phyloP scores from a whole-genome alignment of 306 rosid genomes.

The Medicago ruthenica region DNA sequence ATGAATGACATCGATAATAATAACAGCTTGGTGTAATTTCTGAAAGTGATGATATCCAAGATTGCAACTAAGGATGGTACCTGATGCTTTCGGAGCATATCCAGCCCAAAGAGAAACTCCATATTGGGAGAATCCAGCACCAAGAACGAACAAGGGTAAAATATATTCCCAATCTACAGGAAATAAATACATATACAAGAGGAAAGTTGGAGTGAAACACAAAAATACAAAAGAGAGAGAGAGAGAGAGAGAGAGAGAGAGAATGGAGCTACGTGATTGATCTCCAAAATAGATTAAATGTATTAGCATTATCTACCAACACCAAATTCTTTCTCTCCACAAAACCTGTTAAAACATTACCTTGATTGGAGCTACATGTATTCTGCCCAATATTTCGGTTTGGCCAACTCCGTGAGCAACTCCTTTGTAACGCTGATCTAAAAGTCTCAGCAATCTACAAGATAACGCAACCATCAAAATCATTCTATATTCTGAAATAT shows the following conservation, averaged over 20 bases:
- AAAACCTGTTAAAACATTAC: constrained; percentile 48
- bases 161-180: constrained; percentile 77
- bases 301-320: neutral
- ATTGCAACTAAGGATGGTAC: constrained; percentile 48
- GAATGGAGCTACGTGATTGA: neutral
- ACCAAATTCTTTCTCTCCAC: constrained; percentile 2
- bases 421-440: constrained; percentile 93
- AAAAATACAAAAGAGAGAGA: neutral
- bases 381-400: constrained; percentile 91
- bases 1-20: constrained; percentile 39
- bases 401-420: constrained; percentile 99
- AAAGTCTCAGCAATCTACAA: constrained; percentile 88
- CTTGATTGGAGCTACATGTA: constrained; percentile 99
- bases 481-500: constrained; percentile 30
- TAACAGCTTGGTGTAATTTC: constrained; percentile 20
- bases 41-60: constrained; percentile 9
- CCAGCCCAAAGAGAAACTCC: constrained; percentile 96
- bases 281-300: constrained; percentile 2
- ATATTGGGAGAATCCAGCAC: constrained; percentile 91
- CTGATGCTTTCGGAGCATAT: constrained; percentile 99
- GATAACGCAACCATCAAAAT: constrained; percentile 39
- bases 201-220: neutral
- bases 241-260: neutral
- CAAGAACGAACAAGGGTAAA: constrained; percentile 89
- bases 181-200: constrained; percentile 31